Base-by-base conservation (phyloP, 176 grass and related monocot species). In the Stipa capillata region DNA sequence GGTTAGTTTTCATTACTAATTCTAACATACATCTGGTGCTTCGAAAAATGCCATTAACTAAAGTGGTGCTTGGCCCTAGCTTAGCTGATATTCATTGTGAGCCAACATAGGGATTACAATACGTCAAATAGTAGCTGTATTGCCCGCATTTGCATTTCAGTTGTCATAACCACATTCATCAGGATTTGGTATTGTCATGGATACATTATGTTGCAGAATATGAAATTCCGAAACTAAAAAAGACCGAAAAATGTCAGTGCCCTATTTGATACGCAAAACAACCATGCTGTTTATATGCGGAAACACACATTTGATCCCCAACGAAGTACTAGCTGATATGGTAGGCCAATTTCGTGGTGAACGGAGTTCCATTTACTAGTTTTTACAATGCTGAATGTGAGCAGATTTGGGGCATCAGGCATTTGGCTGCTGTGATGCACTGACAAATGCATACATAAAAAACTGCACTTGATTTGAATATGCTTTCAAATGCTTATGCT, bases 1-100 rank as follows among this genome's bases (percentile, higher is more conserved):
- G 97, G 97, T 99, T 91, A 99, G 90, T 88, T 35, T 80, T 62
- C 79, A 54, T 21, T 42, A 65, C 14, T 44, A 28, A 17, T 37
- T 54, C 34, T 59, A 81, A 63, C 53, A 75, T 55, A 70, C 43
- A 43, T 66, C 24, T 57, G 17, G 53, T 35, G 13, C 20, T 11
- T 44, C 5, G 20, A 82, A 33, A 42, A 61, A 6, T 49, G 40
- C n/a, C 33, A 37, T 39, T 65, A 33, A 65, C 20, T 23, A 78
- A 40, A 61, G 11, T 81, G 8, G 42, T 69, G 56, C 18, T 15
- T 75, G 34, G 45, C 2, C 1, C 50, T 51, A 11, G 10, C 24
- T 69, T 61, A 17, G 23, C 24, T 76, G 37, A 54, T 64, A 56
- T 81, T 44, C 41, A 41, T 43, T 78, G 24, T 40, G 24, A 51